These are phyloP conservation scores for Adansonia madagascariensis DNA, from an alignment of 441 rosid species.

Conservation along the genomic window DNA sequence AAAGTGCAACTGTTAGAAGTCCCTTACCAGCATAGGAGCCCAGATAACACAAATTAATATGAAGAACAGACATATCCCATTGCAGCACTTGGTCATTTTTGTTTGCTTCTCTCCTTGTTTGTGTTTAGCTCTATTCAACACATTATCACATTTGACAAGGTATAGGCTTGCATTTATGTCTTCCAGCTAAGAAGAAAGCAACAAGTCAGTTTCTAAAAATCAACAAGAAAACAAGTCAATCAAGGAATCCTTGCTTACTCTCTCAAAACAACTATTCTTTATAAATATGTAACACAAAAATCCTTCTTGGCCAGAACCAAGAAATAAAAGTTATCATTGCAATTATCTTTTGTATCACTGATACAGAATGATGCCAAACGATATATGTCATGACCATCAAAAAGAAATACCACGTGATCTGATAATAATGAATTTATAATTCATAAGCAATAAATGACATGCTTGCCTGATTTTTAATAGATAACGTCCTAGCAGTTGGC, in stretches of 20 bases:
- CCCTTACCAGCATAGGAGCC: slow-evolving; percentile 99
- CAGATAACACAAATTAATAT: slow-evolving; percentile 90
- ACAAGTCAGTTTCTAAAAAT: slow-evolving; percentile 39
- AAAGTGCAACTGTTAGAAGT: slow-evolving; percentile 18
- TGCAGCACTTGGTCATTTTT: slow-evolving; percentile 96
- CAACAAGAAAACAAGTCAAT: slow-evolving; percentile 26
- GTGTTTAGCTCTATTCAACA: slow-evolving; percentile 83
- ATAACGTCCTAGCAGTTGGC: neutral
- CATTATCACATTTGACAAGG: slow-evolving; percentile 97
- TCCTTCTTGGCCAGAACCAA: neutral
- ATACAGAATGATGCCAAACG: neutral
- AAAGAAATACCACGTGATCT: neutral
- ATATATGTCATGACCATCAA: neutral
- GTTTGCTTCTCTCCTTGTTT: slow-evolving; percentile 96
- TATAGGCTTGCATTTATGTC: slow-evolving; percentile 95
- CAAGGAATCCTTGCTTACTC: slow-evolving; percentile 16
- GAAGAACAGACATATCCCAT: slow-evolving; percentile 95
- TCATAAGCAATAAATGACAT: neutral
- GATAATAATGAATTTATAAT: neutral
- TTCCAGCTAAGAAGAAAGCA: slow-evolving; percentile 71
- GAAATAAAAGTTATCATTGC: neutral
- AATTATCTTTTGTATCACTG: neutral
- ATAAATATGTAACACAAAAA: neutral
- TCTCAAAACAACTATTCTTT: neutral
- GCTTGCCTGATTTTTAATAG: neutral